Evolutionary conservation across 2,329 filamentous ascomycete genomes (phyloP).

Genomic region (Epichloe gansuensis): DNA sequence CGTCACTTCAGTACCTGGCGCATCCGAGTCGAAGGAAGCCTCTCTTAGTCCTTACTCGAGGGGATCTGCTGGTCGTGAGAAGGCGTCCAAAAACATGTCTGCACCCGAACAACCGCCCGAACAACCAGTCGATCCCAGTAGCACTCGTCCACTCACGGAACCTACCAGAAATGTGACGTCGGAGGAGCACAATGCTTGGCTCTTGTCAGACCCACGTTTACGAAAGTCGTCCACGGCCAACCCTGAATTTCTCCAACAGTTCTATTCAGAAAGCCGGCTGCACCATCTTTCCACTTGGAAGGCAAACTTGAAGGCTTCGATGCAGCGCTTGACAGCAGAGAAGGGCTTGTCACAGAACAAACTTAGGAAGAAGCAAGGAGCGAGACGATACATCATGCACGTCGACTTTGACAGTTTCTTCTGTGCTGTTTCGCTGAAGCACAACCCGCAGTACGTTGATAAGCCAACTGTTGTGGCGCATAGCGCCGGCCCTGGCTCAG

Average conservation of each 20-base stretch:
- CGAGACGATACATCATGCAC: slow-evolving; percentile 76
- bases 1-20: not conserved
- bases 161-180: slow-evolving; percentile 60
- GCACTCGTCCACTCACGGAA: slow-evolving; percentile 4
- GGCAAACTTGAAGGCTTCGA: slow-evolving; percentile 76
- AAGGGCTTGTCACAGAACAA: slow-evolving; percentile 36
- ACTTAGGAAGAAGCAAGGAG: slow-evolving; percentile 43
- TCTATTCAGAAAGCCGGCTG: slow-evolving; percentile 85
- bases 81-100: not conserved
- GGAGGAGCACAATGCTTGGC: slow-evolving; percentile 80
- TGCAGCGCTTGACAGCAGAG: slow-evolving; percentile 70
- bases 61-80: not conserved
- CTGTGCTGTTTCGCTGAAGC: slow-evolving; percentile 77
- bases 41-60: not conserved
- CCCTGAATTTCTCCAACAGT: slow-evolving; percentile 86
- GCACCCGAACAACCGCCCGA: not conserved
- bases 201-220: slow-evolving; percentile 74
- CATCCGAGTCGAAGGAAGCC: not conserved
- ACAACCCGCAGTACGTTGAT: slow-evolving; percentile 58
- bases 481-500: slow-evolving; percentile 70
- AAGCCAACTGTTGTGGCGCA: slow-evolving; percentile 87
- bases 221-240: slow-evolving; percentile 85
- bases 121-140: not conserved
- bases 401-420: slow-evolving; percentile 99
- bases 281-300: slow-evolving; percentile 98